Conservation (phyloP, 148 eudicot genomes). For the Oxyria digyna region DNA sequence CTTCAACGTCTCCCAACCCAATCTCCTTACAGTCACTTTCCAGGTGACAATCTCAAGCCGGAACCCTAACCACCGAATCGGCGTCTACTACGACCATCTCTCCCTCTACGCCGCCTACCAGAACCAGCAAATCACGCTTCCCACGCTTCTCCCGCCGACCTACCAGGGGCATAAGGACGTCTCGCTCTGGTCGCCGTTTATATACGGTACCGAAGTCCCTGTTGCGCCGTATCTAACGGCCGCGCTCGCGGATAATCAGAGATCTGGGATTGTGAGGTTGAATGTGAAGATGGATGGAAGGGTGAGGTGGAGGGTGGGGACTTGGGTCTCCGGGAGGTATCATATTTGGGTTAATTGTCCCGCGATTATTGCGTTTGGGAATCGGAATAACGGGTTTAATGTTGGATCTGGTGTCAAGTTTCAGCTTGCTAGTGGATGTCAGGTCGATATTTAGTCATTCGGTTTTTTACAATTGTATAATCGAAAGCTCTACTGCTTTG, state of each 20-base stretch:
- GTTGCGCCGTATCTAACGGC: constrained; percentile 29
- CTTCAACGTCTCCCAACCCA: constrained; percentile 20
- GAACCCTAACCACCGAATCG: constrained; percentile 34
- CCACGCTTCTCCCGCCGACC: constrained; percentile 1
- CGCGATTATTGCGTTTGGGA: constrained; percentile 29
- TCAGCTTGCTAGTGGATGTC: constrained; percentile 23
- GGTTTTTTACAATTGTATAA: not conserved
- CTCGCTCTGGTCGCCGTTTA: constrained; percentile 39
- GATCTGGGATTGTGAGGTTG: constrained; percentile 21
- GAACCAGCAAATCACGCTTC: constrained; percentile 18
- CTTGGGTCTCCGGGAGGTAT: constrained; percentile 32
- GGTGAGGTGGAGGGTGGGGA: constrained; percentile 50
- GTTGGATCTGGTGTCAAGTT: constrained; percentile 29
- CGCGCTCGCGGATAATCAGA: constrained; percentile 24
- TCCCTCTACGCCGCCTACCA: constrained; percentile 31
- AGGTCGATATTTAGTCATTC: constrained; percentile 25
- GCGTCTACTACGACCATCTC: constrained; percentile 35
- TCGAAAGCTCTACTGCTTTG: not conserved
- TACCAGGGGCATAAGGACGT: constrained; percentile 19
- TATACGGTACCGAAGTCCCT: constrained; percentile 30
- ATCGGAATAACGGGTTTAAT: constrained; percentile 5
- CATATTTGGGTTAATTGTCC: constrained; percentile 36
- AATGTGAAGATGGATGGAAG: constrained; percentile 34
- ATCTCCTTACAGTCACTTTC: constrained; percentile 24
- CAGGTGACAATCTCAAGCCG: constrained; percentile 35